Evolutionary conservation across 805 yeast genomes (phyloP).

Genomic region (Nakazawaea holstii): DNA sequence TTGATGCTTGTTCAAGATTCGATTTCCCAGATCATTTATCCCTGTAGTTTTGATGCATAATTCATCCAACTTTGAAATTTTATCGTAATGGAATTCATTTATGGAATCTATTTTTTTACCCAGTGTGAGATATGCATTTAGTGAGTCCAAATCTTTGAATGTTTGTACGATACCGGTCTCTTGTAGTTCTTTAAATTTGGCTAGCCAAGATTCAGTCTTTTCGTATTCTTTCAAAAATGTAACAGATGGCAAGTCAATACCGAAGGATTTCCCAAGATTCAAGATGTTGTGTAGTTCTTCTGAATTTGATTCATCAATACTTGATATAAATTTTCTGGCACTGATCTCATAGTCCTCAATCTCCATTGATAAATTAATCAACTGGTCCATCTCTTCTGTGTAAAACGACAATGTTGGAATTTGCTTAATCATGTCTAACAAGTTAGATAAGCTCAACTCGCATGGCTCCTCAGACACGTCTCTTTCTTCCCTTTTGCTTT

Average conservation of each 20-base stretch:
- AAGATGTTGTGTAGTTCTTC: slow-evolving; percentile 50
- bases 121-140: slow-evolving; percentile 16
- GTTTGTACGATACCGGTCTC: slow-evolving; percentile 12
- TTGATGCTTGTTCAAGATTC: neutral
- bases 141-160: slow-evolving; percentile 1
- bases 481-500: slow-evolving; percentile 19
- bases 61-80: slow-evolving; percentile 11
- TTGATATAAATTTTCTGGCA: slow-evolving; percentile 25
- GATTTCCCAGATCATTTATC: slow-evolving; percentile 11
- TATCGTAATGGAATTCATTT: slow-evolving; percentile 13
- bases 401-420: slow-evolving; percentile 47
- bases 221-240: slow-evolving; percentile 33
- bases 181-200: slow-evolving; percentile 23
- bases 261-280: slow-evolving; percentile 54
- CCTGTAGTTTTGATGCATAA: slow-evolving; percentile 12
- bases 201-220: slow-evolving; percentile 34
- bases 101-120: slow-evolving; percentile 16
- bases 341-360: slow-evolving; percentile 45
- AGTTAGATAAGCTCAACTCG: slow-evolving; percentile 21
- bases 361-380: slow-evolving; percentile 47
- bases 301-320: slow-evolving; percentile 15
- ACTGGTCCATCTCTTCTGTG: slow-evolving; percentile 55
- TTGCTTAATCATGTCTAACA: slow-evolving; percentile 35
- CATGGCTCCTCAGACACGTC: slow-evolving; percentile 14
- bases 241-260: slow-evolving; percentile 46